A percentile compares a stretch with the other conserved stretches of the same genome.
Conservation (phyloP, 75 land plant species). For the Gnetum montanum region DNA sequence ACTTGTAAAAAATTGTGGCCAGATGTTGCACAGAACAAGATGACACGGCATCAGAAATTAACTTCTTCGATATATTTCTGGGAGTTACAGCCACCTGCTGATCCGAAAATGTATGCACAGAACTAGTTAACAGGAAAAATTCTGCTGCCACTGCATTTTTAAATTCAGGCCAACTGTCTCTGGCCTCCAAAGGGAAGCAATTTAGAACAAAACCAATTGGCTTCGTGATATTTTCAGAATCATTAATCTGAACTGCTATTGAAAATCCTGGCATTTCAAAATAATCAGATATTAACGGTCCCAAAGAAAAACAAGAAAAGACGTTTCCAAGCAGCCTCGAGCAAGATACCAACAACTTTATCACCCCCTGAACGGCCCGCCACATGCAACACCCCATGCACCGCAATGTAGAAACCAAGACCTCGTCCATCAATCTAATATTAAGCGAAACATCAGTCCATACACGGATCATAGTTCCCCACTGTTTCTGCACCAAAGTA, state of each 20-base stretch:
- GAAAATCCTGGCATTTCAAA: slow-evolving; percentile 34
- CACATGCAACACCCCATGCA: slow-evolving; percentile 37
- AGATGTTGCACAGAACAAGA: too few relatives aligned
- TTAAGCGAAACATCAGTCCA: slow-evolving; percentile 46
- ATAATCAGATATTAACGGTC: slow-evolving; percentile 6
- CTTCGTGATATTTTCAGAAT: slow-evolving; percentile 12
- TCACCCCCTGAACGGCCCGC: slow-evolving; percentile 27
- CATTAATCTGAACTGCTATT: slow-evolving; percentile 26
- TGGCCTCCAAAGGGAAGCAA: too few relatives aligned
- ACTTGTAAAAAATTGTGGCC: too few relatives aligned
- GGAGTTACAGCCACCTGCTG: too few relatives aligned
- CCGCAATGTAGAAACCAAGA: slow-evolving; percentile 24
- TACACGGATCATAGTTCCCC: slow-evolving; percentile 21
- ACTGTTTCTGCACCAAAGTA: slow-evolving; percentile 8
- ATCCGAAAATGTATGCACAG: too few relatives aligned
- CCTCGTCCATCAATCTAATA: slow-evolving; percentile 40
- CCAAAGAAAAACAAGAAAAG: slow-evolving; percentile 2
- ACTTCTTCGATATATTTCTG: too few relatives aligned
- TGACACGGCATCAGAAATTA: too few relatives aligned
- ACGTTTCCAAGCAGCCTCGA: slow-evolving; percentile 5
- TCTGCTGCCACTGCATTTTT: too few relatives aligned
- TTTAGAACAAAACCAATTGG: slow-evolving; percentile 30
- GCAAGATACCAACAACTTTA: slow-evolving; percentile 19
- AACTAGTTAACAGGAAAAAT: too few relatives aligned
- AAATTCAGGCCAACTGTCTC: too few relatives aligned